Evolutionary conservation across 306 rosid genomes (phyloP).

Genomic region (Luffa aegyptiaca): DNA sequence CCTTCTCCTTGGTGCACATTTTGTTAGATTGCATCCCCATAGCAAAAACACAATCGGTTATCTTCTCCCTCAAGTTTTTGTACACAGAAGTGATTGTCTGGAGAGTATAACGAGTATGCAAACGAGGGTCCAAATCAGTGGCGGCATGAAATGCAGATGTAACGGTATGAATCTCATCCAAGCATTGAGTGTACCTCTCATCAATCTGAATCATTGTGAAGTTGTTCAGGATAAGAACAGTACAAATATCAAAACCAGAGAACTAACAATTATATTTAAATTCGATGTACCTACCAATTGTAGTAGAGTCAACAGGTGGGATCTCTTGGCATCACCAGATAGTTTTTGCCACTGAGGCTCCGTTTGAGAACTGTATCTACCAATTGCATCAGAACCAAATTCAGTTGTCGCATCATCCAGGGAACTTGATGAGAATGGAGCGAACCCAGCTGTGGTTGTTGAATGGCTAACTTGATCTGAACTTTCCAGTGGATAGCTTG

Average conservation of each 20-base stretch:
- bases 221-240: not conserved
- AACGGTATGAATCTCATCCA: constrained; percentile 79
- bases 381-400: constrained; percentile 12
- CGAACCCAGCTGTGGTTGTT: constrained; percentile 5
- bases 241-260: not conserved
- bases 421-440: not conserved
- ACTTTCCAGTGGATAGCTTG: constrained; percentile 50
- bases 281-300: constrained; percentile 44
- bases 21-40: constrained; percentile 32
- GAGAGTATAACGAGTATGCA: constrained; percentile 65
- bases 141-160: constrained; percentile 78
- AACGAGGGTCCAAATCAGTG: constrained; percentile 62
- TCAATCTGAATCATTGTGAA: constrained; percentile 46
- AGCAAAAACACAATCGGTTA: constrained; percentile 48
- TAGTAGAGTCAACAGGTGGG: constrained; percentile 55
- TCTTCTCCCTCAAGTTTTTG: constrained; percentile 65
- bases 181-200: constrained; percentile 54
- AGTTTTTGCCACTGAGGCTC: constrained; percentile 27
- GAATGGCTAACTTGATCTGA: constrained; percentile 25
- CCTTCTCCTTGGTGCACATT: constrained; percentile 29
- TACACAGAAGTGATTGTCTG: constrained; percentile 44
- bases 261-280: not conserved
- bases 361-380: constrained; percentile 19
- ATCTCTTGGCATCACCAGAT: constrained; percentile 44
- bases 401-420: constrained; percentile 1